These are phyloP conservation scores for Calocybe gangraenosa DNA, from an alignment of 768 basidiomycete species.

Conservation along the genomic window DNA sequence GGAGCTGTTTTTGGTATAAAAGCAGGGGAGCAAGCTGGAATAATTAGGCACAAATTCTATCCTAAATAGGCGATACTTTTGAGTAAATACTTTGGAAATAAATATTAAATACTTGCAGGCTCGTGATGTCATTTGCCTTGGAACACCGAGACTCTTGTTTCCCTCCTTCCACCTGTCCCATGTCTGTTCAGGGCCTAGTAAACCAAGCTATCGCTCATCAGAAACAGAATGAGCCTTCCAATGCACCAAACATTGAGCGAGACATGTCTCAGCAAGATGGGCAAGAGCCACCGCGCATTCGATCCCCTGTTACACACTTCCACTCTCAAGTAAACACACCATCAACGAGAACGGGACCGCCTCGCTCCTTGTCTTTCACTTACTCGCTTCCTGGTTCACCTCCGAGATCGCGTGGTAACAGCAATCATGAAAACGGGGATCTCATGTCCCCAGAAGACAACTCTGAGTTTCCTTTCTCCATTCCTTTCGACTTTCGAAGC, in stretches of 20 bases:
- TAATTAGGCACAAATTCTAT: too few species aligned
- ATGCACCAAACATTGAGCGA: neutral
- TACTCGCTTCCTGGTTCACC: slow-evolving; percentile 49
- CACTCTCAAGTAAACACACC: slow-evolving; percentile 43
- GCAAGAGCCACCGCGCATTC: slow-evolving; percentile 7
- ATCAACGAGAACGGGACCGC: slow-evolving; percentile 66
- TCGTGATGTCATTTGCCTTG: slow-evolving; percentile 18
- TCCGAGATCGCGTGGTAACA: slow-evolving; percentile 20
- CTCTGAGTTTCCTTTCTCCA: slow-evolving; percentile 18
- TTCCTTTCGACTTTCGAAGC: slow-evolving; percentile 51
- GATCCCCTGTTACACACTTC: slow-evolving; percentile 18
- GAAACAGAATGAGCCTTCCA: neutral
- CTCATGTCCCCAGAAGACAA: slow-evolving; percentile 21
- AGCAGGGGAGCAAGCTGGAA: slow-evolving; percentile 31
- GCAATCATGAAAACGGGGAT: slow-evolving; percentile 22
- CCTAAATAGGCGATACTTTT: too few species aligned
- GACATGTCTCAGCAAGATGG: neutral
- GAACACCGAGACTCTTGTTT: neutral
- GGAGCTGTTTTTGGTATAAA: slow-evolving; percentile 63
- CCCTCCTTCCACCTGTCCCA: slow-evolving; percentile 7
- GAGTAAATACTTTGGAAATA: too few species aligned
- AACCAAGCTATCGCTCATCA: slow-evolving; percentile 14
- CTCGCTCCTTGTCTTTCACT: slow-evolving; percentile 65
- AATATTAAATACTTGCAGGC: too few species aligned
- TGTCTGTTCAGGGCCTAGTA: slow-evolving; percentile 24